These are phyloP conservation scores for Termitomyces sp. DNA, from an alignment of 768 basidiomycete species.

Conservation along the genomic window DNA sequence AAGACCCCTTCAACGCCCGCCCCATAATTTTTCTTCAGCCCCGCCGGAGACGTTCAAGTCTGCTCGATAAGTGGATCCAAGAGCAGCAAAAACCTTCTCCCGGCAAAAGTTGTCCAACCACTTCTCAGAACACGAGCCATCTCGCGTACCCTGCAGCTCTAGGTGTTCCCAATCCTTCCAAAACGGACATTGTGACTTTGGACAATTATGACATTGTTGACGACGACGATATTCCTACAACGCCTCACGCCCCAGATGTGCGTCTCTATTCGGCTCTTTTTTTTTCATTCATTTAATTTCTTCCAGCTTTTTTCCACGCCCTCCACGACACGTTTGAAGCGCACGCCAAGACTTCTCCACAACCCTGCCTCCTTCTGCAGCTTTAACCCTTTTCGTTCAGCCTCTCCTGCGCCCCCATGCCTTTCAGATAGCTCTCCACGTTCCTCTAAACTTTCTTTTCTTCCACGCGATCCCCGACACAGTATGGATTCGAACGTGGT, in stretches of 20 bases:
- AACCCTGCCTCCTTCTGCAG: conserved; percentile 33
- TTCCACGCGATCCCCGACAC: conserved; percentile 32
- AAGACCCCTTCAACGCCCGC: conserved; percentile 43
- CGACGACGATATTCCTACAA: conserved; percentile 43
- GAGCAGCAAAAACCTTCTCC: conserved; percentile 36
- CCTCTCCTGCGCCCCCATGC: conserved; percentile 31
- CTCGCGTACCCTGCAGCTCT: conserved; percentile 35
- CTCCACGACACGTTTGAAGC: conserved; percentile 25
- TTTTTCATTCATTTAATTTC: conserved; percentile 1
- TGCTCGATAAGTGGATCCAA: conserved; percentile 50
- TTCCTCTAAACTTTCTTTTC: conserved; percentile 40
- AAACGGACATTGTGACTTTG: conserved; percentile 28
- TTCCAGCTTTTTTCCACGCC: conserved; percentile 29
- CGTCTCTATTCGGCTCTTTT: neutral
- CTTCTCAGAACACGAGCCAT: conserved; percentile 30
- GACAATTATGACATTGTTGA: conserved; percentile 46
- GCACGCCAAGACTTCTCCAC: conserved; percentile 28
- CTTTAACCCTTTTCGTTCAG: conserved; percentile 40
- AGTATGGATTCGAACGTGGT: conserved; percentile 23
- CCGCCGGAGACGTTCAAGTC: conserved; percentile 39
- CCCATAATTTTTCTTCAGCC: conserved; percentile 28
- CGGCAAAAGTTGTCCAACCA: conserved; percentile 11
- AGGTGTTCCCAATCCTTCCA: conserved; percentile 12
- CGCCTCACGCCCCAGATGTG: conserved; percentile 14
- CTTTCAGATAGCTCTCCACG: conserved; percentile 25